Base-by-base conservation (phyloP, 2,329 filamentous ascomycete genomes). In the Hymenoscyphus occultus region DNA sequence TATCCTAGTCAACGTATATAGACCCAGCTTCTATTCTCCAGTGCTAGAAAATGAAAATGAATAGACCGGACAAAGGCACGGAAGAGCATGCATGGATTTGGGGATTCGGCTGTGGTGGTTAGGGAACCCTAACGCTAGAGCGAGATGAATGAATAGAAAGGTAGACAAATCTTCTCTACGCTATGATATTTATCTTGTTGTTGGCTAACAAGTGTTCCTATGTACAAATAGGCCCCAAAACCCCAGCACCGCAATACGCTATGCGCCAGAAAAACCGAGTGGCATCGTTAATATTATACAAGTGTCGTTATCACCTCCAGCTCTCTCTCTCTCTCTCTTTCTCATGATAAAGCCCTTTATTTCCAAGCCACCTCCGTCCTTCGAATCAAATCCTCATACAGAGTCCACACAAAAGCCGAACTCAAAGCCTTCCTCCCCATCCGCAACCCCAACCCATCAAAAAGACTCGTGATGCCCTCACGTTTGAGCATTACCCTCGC, bases 341-440 rank as follows among this genome's bases (percentile, higher is more conserved):
- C 28, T 28, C 28, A 28, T 3, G 19, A 51, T 19, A 51, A 22
- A 19, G n/a, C 14, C 16, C n/a, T 32, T 32, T 60, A 48, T n/a
- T 28, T 40, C 70, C 68, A 71, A 42, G 59, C 70, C 60, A 64
- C 57, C 61, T 74, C 87, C 0, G 90, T 90, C 71, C 90, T 84
- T 66, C 93, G 82, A 68, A 98, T 90, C 72, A 97, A 78, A 77
- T 97, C 94, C 79, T 99, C 95, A 75, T 99, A 99, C 51, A 97
- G 83, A 10, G 94, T 98, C 95, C 95, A 99, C 7, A 94, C 94
- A 71, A 98, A 82, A n/a, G 95, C 95, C 61, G 90, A 94, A 77
- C 93, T 97, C 56, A 97, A 79, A 5, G 93, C 94, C 78, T 99
- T 99, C 71, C 95, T 84, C 57, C 89, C 90, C 83, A 98, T 96